Evolutionary conservation across 2,329 filamentous ascomycete genomes (phyloP), one percentile per base, ranked within the genome.

Genomic region (Aspergillus fructus): DNA sequence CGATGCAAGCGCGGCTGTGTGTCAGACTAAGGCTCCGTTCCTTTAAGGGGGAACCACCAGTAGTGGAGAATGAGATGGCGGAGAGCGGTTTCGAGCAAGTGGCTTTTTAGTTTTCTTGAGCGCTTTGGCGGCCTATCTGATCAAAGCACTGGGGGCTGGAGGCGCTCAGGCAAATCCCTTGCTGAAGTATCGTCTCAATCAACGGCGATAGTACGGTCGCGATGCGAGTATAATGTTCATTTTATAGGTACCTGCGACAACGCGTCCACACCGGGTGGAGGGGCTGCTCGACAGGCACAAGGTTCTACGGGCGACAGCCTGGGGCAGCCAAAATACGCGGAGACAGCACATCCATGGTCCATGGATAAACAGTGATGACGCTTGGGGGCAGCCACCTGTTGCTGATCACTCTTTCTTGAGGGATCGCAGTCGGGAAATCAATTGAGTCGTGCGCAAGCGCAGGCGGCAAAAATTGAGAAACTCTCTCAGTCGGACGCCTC

Each of bases 1-100:
- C 64, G 62, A 66, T 67, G 64, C 66, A 68, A 63, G 66, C 64
- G 62, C 66, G 64, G 63, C 59, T 64, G 64, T 64, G 65, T 66
- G 61, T 66, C 61, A 66, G 56, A 60, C 64, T 65, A 65, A 61
- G 58, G 56, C 37, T 53, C 60, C 63, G 59, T 51, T 48, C 55
- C 58, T 56, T 64, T 65, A 62, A 61, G 49, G 64, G 65, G 65
- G 65, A 50, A 54, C 54, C 58, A 56, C 61, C 55, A 59, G 63
- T 64, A 63, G 27, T 30, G 27, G 27, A 30, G 27, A 30, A 30
- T 30, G 63, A 56, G 63, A 63, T 63, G 58, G 60, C 52, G 58
- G 51, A 60, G 53, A 60, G 59, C 45, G 43, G n/a, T 58, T 60
- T 52, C 55, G 52, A 61, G 55, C 59, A 49, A 53, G 59, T 64